Conservation (phyloP, 805 yeast species). For the Sugiyamaella marilandica region DNA sequence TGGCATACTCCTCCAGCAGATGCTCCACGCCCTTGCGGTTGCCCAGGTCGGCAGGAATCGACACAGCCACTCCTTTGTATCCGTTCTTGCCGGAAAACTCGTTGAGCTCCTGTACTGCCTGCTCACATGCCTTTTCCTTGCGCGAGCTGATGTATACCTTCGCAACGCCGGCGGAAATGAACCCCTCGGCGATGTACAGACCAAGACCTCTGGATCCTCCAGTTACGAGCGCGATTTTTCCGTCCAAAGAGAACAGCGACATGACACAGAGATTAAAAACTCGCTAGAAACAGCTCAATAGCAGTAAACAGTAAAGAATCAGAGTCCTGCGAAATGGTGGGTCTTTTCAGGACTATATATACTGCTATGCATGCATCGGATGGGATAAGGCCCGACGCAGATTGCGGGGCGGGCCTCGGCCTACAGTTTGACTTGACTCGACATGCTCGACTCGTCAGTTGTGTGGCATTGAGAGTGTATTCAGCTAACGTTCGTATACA, state of each 20-base stretch:
- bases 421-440: neutral
- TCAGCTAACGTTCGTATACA: too few relatives aligned
- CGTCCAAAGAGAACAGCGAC: slow-evolving; percentile 27
- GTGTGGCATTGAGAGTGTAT: too few relatives aligned
- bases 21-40: slow-evolving; percentile 43
- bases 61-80: slow-evolving; percentile 34
- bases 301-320: too few relatives aligned
- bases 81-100: slow-evolving; percentile 24
- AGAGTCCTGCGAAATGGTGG: too few relatives aligned
- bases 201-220: slow-evolving; percentile 80
- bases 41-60: slow-evolving; percentile 57
- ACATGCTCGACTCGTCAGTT: too few relatives aligned
- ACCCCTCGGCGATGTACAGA: slow-evolving; percentile 58
- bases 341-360: too few relatives aligned
- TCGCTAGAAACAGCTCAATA: too few relatives aligned
- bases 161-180: slow-evolving; percentile 57
- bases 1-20: slow-evolving; percentile 40
- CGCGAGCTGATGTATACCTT: slow-evolving; percentile 61
- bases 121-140: slow-evolving; percentile 55
- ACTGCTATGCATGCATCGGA: too few relatives aligned
- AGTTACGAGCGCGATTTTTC: slow-evolving; percentile 62
- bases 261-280: neutral
- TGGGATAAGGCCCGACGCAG: neutral
- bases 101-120: slow-evolving; percentile 42
- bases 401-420: slow-evolving; percentile 1